Conservation (phyloP, 805 yeast species). For the Kregervanrija fluxuum region DNA sequence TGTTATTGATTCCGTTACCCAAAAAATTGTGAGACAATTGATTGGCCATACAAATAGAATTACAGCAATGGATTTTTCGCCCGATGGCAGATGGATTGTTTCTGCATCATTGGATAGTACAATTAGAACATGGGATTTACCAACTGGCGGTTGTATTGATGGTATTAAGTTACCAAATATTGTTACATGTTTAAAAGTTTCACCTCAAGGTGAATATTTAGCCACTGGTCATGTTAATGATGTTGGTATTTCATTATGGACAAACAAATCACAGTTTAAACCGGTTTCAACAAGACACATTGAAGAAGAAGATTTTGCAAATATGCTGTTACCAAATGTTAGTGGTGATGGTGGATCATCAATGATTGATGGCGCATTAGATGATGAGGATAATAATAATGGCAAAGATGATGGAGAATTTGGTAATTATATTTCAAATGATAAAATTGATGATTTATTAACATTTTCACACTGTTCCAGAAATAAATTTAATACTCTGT, state of each 20-base stretch:
- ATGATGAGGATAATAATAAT: conserved; percentile 29
- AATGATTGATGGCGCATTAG: conserved; percentile 72
- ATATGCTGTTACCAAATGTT: conserved; percentile 60
- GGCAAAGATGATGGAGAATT: conserved; percentile 6
- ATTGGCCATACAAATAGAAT: conserved; percentile 88
- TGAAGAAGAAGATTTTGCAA: conserved; percentile 67
- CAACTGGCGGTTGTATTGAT: conserved; percentile 95
- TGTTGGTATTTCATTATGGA: conserved; percentile 89
- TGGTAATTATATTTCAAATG: conserved; percentile 42
- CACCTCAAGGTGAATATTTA: conserved; percentile 82
- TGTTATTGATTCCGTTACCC: conserved; percentile 75
- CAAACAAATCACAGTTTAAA: conserved; percentile 77
- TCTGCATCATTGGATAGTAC: conserved; percentile 80
- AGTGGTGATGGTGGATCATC: conserved; percentile 73
- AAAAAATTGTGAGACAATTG: conserved; percentile 74
- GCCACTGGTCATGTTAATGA: conserved; percentile 92
- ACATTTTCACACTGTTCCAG: conserved; percentile 78
- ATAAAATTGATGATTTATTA: conserved; percentile 58
- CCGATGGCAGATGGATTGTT: conserved; percentile 93
- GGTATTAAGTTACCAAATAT: conserved; percentile 73
- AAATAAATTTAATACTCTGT: conserved; percentile 66
- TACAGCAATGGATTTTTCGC: conserved; percentile 82
- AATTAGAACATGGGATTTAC: conserved; percentile 93
- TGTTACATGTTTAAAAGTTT: conserved; percentile 73
- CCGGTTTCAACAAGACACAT: conserved; percentile 70